These are phyloP conservation scores for Ramaria sp. DNA, from an alignment of 768 basidiomycete genomes.

Conservation along the genomic window DNA sequence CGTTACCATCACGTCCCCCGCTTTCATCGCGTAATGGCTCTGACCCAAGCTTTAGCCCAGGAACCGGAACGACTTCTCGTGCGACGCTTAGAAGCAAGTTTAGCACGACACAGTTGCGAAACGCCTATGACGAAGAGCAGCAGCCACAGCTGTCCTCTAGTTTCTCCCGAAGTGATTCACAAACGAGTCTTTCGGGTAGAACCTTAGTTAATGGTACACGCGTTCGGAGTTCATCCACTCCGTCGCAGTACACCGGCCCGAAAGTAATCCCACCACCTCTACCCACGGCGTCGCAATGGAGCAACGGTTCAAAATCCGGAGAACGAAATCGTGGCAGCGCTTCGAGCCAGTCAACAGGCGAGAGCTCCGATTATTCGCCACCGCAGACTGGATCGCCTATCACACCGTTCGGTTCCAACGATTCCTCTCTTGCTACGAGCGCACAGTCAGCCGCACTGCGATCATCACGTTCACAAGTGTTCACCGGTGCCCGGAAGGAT, in stretches of 20 bases:
- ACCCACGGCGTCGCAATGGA: slow-evolving; percentile 20
- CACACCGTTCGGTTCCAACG: slow-evolving; percentile 85
- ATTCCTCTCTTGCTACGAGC: slow-evolving; percentile 58
- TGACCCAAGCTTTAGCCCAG: slow-evolving; percentile 31
- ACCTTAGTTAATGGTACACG: background rate
- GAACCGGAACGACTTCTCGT: slow-evolving; percentile 23
- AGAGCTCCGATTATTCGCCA: slow-evolving; percentile 71
- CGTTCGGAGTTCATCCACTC: slow-evolving; percentile 7
- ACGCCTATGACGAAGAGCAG: slow-evolving; percentile 39
- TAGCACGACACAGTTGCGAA: slow-evolving; percentile 50
- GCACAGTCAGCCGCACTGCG: slow-evolving; percentile 30
- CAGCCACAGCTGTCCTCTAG: slow-evolving; percentile 25
- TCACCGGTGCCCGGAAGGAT: slow-evolving; percentile 23
- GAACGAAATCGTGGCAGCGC: slow-evolving; percentile 64
- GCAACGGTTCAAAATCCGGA: slow-evolving; percentile 27
- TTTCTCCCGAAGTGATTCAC: slow-evolving; percentile 49
- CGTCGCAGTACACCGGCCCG: slow-evolving; percentile 3
- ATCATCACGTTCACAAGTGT: slow-evolving; percentile 43
- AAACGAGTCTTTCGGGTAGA: slow-evolving; percentile 1
- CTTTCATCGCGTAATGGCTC: slow-evolving; percentile 8
- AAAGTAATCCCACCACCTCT: slow-evolving; percentile 43
- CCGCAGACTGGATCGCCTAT: slow-evolving; percentile 80
- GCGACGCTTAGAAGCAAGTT: slow-evolving; percentile 52
- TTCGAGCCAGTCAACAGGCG: slow-evolving; percentile 73
- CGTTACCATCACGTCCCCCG: slow-evolving; percentile 1